phyloP scores from a whole-genome alignment of 352 stramenopile genomes.

The Phytophthora constricta region DNA sequence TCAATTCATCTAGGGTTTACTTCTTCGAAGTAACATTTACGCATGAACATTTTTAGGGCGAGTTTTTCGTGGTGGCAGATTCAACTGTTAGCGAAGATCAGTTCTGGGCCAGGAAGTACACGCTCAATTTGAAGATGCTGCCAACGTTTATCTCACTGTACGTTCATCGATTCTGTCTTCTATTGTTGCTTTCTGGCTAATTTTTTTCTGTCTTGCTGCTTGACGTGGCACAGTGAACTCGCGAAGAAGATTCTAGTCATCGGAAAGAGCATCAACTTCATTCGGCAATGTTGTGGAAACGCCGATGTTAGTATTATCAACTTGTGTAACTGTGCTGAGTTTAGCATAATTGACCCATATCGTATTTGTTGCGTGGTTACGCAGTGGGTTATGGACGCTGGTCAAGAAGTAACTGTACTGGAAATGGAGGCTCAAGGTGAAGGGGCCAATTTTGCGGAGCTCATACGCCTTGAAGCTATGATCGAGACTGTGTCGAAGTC shows the following conservation, averaged over 20 bases:
- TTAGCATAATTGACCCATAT: neutral
- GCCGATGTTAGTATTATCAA: slow-evolving; percentile 69
- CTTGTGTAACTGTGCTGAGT: too few relatives aligned
- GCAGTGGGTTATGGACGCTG: slow-evolving; percentile 81
- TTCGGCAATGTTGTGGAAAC: slow-evolving; percentile 95
- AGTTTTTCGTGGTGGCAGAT: slow-evolving; percentile 89
- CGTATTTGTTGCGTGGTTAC: neutral
- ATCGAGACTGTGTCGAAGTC: slow-evolving; percentile 80
- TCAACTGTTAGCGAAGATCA: slow-evolving; percentile 78
- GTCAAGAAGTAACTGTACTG: slow-evolving; percentile 47
- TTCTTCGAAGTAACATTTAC: too few relatives aligned
- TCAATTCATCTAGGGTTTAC: too few relatives aligned
- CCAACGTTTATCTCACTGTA: slow-evolving; percentile 89
- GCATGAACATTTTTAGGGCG: slow-evolving; percentile 64
- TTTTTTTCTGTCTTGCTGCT: neutral
- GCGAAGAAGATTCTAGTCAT: slow-evolving; percentile 95
- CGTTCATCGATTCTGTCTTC: slow-evolving; percentile 4
- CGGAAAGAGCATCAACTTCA: slow-evolving; percentile 99
- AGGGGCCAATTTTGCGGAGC: slow-evolving; percentile 69
- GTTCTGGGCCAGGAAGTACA: slow-evolving; percentile 89
- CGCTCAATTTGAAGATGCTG: slow-evolving; percentile 85
- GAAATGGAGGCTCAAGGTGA: slow-evolving; percentile 65
- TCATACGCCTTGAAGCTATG: slow-evolving; percentile 74
- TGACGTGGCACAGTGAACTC: slow-evolving; percentile 68
- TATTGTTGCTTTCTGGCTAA: neutral